phyloP scores from a whole-genome alignment of 768 basidiomycete genomes.

The Fibroporia radiculosa region DNA sequence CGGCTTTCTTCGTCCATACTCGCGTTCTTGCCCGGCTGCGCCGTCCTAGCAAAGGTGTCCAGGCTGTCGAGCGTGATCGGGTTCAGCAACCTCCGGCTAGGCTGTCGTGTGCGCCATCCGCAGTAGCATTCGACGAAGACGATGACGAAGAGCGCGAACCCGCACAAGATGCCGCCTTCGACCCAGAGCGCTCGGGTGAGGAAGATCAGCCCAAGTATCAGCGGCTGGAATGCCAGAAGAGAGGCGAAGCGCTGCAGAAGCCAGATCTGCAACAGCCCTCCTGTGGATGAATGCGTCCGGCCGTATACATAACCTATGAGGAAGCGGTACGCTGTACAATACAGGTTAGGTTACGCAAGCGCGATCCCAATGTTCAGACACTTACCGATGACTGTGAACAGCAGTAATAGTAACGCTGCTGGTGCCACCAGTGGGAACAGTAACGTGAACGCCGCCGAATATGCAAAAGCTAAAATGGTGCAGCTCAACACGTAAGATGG shows the following conservation, averaged over 20 bases:
- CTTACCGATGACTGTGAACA: slow-evolving; percentile 61
- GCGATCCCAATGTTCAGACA: slow-evolving; percentile 4
- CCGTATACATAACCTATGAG: slow-evolving; percentile 74
- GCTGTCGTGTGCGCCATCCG: slow-evolving; percentile 37
- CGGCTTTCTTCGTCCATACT: slow-evolving; percentile 43
- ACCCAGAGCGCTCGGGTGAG: slow-evolving; percentile 63
- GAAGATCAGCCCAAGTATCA: slow-evolving; percentile 67
- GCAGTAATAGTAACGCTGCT: slow-evolving; percentile 55
- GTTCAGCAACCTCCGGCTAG: slow-evolving; percentile 42
- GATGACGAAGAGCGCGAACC: slow-evolving; percentile 44
- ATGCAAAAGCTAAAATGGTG: slow-evolving; percentile 59
- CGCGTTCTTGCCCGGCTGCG: slow-evolving; percentile 28
- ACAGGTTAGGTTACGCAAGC: background rate
- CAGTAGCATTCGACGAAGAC: slow-evolving; percentile 58
- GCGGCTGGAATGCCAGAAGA: slow-evolving; percentile 64
- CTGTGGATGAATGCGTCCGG: slow-evolving; percentile 65
- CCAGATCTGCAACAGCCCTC: slow-evolving; percentile 71
- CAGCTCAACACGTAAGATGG: slow-evolving; percentile 60
- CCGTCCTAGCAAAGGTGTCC: slow-evolving; percentile 40
- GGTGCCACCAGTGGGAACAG: slow-evolving; percentile 75
- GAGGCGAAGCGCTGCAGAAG: slow-evolving; percentile 65
- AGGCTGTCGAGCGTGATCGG: slow-evolving; percentile 52
- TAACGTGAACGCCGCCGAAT: slow-evolving; percentile 65
- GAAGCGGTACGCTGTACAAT: slow-evolving; percentile 64
- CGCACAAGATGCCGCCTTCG: slow-evolving; percentile 59